Percentiles rank a stretch among this genome's conserved stretches.
Evolutionary conservation across 257 asterid species (phyloP).

Genomic region (Thymus quinquecostatus): DNA sequence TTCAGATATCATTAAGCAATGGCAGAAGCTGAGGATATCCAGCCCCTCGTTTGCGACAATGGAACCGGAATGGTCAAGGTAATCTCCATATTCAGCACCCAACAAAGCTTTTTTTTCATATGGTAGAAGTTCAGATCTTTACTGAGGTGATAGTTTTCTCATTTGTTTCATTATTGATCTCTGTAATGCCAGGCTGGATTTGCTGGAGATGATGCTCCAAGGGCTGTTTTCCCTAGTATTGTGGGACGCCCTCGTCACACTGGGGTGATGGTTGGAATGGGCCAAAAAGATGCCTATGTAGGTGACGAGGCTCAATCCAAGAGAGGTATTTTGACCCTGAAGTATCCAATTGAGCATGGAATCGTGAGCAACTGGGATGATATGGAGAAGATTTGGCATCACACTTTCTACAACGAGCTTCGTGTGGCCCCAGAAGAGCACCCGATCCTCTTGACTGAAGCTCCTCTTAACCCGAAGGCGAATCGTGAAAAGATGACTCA

Average conservation of each 20-base stretch:
- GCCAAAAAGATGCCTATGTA: constrained; percentile 66
- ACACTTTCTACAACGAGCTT: constrained; percentile 63
- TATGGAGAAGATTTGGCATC: constrained; percentile 74
- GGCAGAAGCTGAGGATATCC: constrained; percentile 59
- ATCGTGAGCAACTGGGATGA: constrained; percentile 71
- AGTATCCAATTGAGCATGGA: constrained; percentile 65
- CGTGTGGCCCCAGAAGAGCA: constrained; percentile 59
- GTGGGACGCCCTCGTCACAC: constrained; percentile 70
- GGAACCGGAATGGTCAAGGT: constrained; percentile 72
- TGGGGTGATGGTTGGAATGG: constrained; percentile 64
- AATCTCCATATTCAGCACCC: constrained; percentile 9
- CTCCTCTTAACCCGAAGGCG: constrained; percentile 57
- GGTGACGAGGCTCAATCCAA: constrained; percentile 62
- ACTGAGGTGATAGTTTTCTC: constrained; percentile 6
- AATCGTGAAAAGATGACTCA: constrained; percentile 57
- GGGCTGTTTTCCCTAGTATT: constrained; percentile 61
- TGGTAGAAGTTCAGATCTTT: not conserved
- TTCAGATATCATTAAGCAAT: constrained; percentile 36
- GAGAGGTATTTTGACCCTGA: constrained; percentile 69
- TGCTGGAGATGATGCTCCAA: constrained; percentile 71
- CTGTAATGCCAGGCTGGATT: constrained; percentile 51
- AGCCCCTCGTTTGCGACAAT: constrained; percentile 63
- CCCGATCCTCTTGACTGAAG: constrained; percentile 53
- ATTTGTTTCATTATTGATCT: constrained; percentile 3
- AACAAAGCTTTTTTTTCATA: not conserved